These are phyloP conservation scores for Diplodia corticola DNA, from an alignment of 2,329 filamentous ascomycete genomes.

Conservation along the genomic window DNA sequence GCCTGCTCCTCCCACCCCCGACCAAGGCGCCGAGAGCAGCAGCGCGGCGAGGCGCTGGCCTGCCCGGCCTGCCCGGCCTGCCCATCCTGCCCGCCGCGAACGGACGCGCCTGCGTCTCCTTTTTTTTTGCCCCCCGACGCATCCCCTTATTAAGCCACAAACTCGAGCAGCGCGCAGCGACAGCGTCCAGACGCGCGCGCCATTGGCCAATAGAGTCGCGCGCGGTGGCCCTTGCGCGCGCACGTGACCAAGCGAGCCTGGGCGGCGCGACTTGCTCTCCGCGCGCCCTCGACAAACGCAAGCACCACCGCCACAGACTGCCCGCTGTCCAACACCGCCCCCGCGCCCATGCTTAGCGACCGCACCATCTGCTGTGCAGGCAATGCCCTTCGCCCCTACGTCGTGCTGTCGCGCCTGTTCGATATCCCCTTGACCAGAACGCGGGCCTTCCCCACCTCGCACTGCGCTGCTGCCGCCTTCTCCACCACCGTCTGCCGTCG, in stretches of 20 bases:
- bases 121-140: background rate
- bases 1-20: background rate
- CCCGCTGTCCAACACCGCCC: conserved; percentile 25
- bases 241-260: background rate
- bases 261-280: background rate
- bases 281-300: conserved; percentile 32
- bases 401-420: conserved; percentile 39
- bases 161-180: background rate
- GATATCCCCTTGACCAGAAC: conserved; percentile 25
- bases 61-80: too few species aligned
- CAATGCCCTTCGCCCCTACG: conserved; percentile 36
- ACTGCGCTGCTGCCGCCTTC: background rate
- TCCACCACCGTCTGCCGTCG: background rate
- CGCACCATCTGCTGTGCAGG: conserved; percentile 33
- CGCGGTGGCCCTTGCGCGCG: background rate
- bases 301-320: conserved; percentile 21
- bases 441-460: background rate
- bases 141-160: conserved; percentile 10
- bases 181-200: background rate
- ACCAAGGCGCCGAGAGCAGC: background rate
- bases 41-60: background rate
- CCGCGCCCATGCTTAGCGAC: background rate
- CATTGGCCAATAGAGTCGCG: conserved; percentile 5
- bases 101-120: background rate
- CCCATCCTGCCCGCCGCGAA: background rate